phyloP scores from a whole-genome alignment of 1,139 yeast species.

The Zygoascus hellenicus region DNA sequence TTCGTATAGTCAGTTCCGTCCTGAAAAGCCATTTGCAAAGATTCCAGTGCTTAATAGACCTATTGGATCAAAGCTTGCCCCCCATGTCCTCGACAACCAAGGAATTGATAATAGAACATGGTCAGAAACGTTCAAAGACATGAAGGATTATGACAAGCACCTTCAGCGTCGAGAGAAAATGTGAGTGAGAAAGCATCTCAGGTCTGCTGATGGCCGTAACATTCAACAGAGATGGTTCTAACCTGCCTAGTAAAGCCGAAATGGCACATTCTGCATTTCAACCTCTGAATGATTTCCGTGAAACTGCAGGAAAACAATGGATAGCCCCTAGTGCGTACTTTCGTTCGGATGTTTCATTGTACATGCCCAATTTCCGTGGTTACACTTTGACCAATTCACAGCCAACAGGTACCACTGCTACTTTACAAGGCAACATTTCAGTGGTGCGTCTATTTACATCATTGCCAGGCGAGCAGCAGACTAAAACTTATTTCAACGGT shows the following conservation, averaged over 20 bases:
- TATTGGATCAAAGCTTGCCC: slow-evolving; percentile 40
- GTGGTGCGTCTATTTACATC: slow-evolving; percentile 64
- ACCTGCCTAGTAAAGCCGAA: slow-evolving; percentile 55
- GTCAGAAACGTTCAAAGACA: slow-evolving; percentile 39
- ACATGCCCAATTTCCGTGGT: slow-evolving; percentile 78
- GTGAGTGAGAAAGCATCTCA: slow-evolving; percentile 27
- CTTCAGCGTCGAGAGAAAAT: slow-evolving; percentile 27
- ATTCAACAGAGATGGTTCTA: not conserved
- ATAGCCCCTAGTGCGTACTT: slow-evolving; percentile 73
- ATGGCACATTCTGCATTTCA: slow-evolving; percentile 82
- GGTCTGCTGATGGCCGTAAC: slow-evolving; percentile 35
- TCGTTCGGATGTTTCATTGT: slow-evolving; percentile 66
- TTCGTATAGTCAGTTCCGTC: slow-evolving; percentile 7
- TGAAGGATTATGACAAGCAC: slow-evolving; percentile 43
- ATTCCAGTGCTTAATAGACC: slow-evolving; percentile 40
- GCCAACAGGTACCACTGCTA: slow-evolving; percentile 40
- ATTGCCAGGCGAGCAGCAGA: slow-evolving; percentile 65
- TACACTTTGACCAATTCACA: slow-evolving; percentile 44
- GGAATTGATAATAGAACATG: slow-evolving; percentile 35
- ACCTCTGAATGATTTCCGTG: slow-evolving; percentile 71
- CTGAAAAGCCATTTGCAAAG: slow-evolving; percentile 34
- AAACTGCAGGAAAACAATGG: slow-evolving; percentile 81
- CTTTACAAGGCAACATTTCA: slow-evolving; percentile 50
- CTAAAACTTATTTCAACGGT: slow-evolving; percentile 51
- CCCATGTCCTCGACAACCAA: slow-evolving; percentile 35